Evolutionary conservation across 1,284 basidiomycete species (phyloP).

Genomic region (Cutaneotrichosporon dermatis): DNA sequence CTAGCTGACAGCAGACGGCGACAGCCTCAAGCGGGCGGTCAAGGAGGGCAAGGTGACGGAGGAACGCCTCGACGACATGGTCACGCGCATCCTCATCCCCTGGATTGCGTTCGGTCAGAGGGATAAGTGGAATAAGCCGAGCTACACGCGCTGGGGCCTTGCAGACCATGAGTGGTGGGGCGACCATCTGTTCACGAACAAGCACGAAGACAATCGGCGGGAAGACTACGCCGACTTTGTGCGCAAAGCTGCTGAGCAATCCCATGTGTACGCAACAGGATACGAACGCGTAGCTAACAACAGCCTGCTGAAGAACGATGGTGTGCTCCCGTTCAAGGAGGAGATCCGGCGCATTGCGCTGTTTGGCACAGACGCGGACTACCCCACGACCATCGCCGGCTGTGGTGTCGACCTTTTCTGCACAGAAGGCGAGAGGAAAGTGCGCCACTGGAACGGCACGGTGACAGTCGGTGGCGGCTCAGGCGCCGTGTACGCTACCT

Average conservation of each 20-base stretch:
- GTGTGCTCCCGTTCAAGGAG: slow-evolving; percentile 28
- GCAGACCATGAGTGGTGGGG: slow-evolving; percentile 29
- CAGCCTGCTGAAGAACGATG: slow-evolving; percentile 29
- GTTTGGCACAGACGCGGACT: slow-evolving; percentile 44
- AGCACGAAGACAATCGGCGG: slow-evolving; percentile 31
- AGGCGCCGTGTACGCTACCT: slow-evolving; percentile 43
- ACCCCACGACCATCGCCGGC: slow-evolving; percentile 34
- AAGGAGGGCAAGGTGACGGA: slow-evolving; percentile 64
- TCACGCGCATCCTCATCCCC: slow-evolving; percentile 54
- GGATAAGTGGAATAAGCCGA: slow-evolving; percentile 54
- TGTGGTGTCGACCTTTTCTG: slow-evolving; percentile 46
- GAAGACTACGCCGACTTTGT: slow-evolving; percentile 33
- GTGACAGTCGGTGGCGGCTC: slow-evolving; percentile 45
- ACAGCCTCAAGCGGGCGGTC: slow-evolving; percentile 61
- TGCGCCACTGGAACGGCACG: slow-evolving; percentile 46
- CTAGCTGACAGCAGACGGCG: slow-evolving; percentile 29
- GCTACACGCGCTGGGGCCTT: slow-evolving; percentile 48
- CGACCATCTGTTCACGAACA: slow-evolving; percentile 28
- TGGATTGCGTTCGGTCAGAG: slow-evolving; percentile 62
- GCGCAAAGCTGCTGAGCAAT: slow-evolving; percentile 38
- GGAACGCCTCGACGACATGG: slow-evolving; percentile 54
- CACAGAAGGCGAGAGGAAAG: slow-evolving; percentile 13
- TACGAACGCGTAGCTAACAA: neutral
- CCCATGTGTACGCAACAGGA: slow-evolving; percentile 33
- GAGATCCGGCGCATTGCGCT: slow-evolving; percentile 35